Base-by-base conservation (phyloP, 129 eudicot species). In the Arctium lappa region DNA sequence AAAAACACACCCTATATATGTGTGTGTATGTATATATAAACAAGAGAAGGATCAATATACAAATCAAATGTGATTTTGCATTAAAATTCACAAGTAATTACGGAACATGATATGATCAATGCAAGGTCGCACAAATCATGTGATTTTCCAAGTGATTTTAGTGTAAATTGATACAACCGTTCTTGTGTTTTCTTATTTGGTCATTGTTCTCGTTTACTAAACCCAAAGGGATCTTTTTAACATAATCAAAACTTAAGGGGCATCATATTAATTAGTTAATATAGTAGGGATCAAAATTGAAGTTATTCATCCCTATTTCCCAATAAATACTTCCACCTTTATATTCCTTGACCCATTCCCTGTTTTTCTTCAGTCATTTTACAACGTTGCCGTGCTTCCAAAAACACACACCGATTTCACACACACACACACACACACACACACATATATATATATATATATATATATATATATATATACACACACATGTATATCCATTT, bases 291-390 rank as follows among this genome's bases (percentile, higher is more conserved):
- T 29, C 53, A 73, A 38, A 78, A 48, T 2, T 4, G 13, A 29
- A 50, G 2, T 50, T 36, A 37, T 30, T 50, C 44, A 76, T 77
- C 29, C 68, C 27, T 15, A n/a, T 15, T 72, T 69, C 29, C 72
- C 79, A 36, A 78, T 83, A 83, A 42, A 33, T 84, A 79, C 75
- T 4, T 74, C 68, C 9, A 60, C 39, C n/a, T 8, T 78, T 68
- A 83, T 40, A 53, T 77, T 83, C 82, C 48, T 83, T 44, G 68
- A 77, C 86, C 82, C 82, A 77, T 82, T 39, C 36, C 69, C 18
- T 81, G 63, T 29, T 30, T 31, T 42, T 15, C 42, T 11, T 11
- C 1, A 62, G 8, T 62, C 62, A 37, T 27, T 72, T 32, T 32
- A 81, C 72, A 29, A 70, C 84, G 29, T 81, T 72, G 73, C 32